Base-by-base conservation (phyloP, 2,329 filamentous ascomycete genomes). In the Ophiostoma ips region DNA sequence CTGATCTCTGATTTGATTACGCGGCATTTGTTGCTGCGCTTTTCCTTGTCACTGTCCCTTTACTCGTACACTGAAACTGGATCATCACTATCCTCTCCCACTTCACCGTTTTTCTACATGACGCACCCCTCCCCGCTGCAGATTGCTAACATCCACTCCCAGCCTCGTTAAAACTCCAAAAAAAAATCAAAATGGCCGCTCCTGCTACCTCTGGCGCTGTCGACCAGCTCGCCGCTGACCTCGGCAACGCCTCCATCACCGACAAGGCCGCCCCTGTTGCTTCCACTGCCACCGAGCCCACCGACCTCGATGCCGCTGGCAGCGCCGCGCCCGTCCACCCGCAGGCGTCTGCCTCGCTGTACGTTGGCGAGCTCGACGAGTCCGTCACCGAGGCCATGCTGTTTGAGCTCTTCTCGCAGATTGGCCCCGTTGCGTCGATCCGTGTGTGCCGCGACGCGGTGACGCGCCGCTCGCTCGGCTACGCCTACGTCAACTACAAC, bases 401-500 rank as follows among this genome's bases (percentile, higher is more conserved):
- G 64, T 98, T 96, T 71, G 92, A 98, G 81, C 86, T 98, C 57
- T 98, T 98, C 79, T 96, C 92, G 54, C 92, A 94, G 71, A 98
- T 98, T 65, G 92, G 92, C 61, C 90, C 94, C 64, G 92, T 98
- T 62, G 92, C 92, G 59, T 98, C 92, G 55, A 98, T 98, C 70
- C 92, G 92, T 79, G 92, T 98, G 67, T 98, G 92, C 81, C 92
- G 92, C 72, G 92, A 98, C 66, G 90, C 92, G 56, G 89, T 98
- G 66, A 96, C 92, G 64, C 89, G 92, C 68, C 90, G 92, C 70
- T 98, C 92, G 58, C 87, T 98, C 59, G 92, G 92, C 60, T 98
- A 98, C 69, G 92, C 92, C 69, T 98, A 98, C 70, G 92, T 98
- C 72, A 98, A 98, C 81, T 98, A 96, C 81, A 98, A 96, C 77